phyloP scores from a whole-genome alignment of 1,139 yeast species.

The Pneumocystis murina region DNA sequence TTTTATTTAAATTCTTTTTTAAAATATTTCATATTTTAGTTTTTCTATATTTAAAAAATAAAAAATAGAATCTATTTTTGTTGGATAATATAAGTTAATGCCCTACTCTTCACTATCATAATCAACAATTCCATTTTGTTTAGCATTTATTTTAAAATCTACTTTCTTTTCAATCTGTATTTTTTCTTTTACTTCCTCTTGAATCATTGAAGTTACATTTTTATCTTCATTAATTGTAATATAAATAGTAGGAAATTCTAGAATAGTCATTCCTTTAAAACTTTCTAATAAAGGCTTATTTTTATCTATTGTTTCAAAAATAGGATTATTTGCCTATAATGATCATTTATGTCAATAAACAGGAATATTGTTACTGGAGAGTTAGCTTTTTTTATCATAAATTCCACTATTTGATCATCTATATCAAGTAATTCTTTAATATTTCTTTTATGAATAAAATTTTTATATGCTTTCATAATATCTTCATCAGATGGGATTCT shows the following conservation, averaged over 20 bases:
- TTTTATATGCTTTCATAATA: neutral
- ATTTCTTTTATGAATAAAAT: neutral
- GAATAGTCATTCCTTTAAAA: neutral
- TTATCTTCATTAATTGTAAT: neutral
- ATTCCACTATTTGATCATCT: neutral
- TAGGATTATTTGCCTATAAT: neutral
- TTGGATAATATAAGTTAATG: neutral
- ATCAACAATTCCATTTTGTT: neutral
- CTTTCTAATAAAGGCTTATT: neutral
- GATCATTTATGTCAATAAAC: neutral
- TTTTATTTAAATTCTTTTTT: too few relatives aligned
- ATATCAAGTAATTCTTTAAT: neutral
- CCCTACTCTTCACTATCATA: neutral
- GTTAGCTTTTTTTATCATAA: neutral
- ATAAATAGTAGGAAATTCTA: neutral
- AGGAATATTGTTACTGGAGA: neutral
- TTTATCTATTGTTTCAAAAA: neutral
- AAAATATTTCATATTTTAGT: too few relatives aligned
- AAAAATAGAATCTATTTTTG: neutral
- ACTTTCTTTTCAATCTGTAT: neutral
- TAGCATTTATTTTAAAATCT: neutral
- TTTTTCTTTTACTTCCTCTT: neutral
- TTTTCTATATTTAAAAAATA: neutral
- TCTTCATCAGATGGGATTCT: neutral
- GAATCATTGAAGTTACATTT: neutral